Evolutionary conservation across 805 yeast species (phyloP), one percentile per base, ranked within the genome.

Genomic region (Clavispora carvajalis): DNA sequence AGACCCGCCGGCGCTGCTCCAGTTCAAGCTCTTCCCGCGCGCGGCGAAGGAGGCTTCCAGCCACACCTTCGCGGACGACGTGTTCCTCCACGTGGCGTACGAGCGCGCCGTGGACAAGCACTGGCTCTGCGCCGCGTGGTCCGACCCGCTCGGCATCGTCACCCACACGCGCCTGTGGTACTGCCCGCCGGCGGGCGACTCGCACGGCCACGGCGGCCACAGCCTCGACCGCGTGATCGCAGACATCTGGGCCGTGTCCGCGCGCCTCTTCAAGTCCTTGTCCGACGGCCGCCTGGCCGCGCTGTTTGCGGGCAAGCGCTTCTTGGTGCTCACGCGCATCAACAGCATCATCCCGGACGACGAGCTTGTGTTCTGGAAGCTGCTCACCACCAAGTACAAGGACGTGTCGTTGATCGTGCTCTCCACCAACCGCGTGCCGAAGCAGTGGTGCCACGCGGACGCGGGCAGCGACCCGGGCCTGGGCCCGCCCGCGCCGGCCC

Each of bases 91-190:
- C 56, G 70, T 93, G 9, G 88, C 95, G 1, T 91, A 90, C 53
- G 87, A 88, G 22, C 60, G 95, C 38, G 83, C 95, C 0, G 68
- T 76, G 3, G 95, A 90, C 58, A 80, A 79, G 45, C 79, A 77
- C 40, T 91, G 96, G 96, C 71, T 88, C 33, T 78, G 81, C 17
- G 95, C 87, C 0, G 82, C 95, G 0, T 88, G 97, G 95, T 73
- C 93, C 0, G 96, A 91, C 54, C 91, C 90, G 36, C 73, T 75
- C 57, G 96, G 96, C 0, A 67, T 69, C 3, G 70, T 77, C 10
- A 75, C 80, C 13, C 71, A 69, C 34, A 74, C 81, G 0, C 81
- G 78, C 48, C 73, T 88, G 0, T 85, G 91, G 90, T 73, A 70
- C 49, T 67, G 71, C 55, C 57, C 53, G 6, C 62, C 63, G 38